phyloP scores from a whole-genome alignment of 495 filamentous ascomycete genomes.

The Podospora bellae-mahoneyi region DNA sequence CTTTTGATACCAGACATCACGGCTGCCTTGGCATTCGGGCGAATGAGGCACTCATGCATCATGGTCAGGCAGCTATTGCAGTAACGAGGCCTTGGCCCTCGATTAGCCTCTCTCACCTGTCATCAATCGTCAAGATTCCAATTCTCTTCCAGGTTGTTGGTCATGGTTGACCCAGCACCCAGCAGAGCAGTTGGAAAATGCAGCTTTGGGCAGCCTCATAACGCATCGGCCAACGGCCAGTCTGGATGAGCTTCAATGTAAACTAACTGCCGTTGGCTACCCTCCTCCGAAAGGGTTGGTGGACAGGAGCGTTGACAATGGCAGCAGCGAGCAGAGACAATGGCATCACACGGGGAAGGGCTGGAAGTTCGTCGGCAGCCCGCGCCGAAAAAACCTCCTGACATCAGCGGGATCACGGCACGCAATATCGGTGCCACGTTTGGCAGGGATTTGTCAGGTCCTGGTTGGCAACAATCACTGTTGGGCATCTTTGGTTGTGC shows the following conservation, averaged over 20 bases:
- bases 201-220: constrained; percentile 5
- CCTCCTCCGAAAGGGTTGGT: no score
- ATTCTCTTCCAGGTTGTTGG: background rate
- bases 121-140: no score
- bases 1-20: constrained; percentile 26
- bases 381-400: constrained; percentile 1
- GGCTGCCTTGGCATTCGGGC: constrained; percentile 28
- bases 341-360: no score
- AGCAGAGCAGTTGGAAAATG: background rate
- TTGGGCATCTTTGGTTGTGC: background rate
- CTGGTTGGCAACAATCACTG: constrained; percentile 23
- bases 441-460: constrained; percentile 24
- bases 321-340: no score
- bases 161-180: background rate
- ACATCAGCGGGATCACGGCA: constrained; percentile 9
- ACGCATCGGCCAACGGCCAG: constrained; percentile 6
- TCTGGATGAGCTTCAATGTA: background rate
- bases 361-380: background rate
- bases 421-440: constrained; percentile 32
- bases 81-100: constrained; percentile 31
- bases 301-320: no score
- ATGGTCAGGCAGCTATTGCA: constrained; percentile 26
- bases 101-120: constrained; percentile 10
- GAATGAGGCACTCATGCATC: constrained; percentile 30
- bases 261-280: background rate